Evolutionary conservation across 2,329 filamentous ascomycete species (phyloP).

Genomic region (Aureobasidium namibiae): DNA sequence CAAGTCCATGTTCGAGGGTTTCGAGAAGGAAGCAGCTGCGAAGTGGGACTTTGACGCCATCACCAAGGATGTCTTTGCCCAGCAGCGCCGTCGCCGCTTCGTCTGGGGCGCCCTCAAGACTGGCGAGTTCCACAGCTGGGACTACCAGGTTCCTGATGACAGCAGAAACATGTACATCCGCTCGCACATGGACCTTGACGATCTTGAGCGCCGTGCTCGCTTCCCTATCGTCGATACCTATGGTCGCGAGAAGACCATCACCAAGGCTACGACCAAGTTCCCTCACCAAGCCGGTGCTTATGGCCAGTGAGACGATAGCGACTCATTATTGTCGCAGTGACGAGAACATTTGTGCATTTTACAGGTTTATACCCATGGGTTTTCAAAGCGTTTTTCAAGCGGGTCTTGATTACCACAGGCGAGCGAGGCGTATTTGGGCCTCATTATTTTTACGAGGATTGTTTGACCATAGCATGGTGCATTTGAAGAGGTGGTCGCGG

Average conservation of each 20-base stretch:
- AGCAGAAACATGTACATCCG: constrained; percentile 66
- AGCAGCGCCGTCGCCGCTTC: constrained; percentile 69
- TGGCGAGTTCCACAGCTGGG: constrained; percentile 75
- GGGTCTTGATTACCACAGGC: constrained; percentile 1
- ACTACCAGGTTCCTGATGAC: constrained; percentile 68
- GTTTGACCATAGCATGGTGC: background rate
- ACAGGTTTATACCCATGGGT: constrained; percentile 6
- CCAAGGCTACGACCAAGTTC: constrained; percentile 18
- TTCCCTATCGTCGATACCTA: constrained; percentile 52
- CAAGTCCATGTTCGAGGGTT: constrained; percentile 45
- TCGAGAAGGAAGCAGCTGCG: constrained; percentile 61
- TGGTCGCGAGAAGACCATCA: constrained; percentile 27
- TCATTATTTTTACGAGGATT: background rate
- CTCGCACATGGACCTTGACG: constrained; percentile 70
- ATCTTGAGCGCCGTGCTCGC: constrained; percentile 67
- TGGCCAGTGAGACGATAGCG: constrained; percentile 21
- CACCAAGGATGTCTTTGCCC: constrained; percentile 62
- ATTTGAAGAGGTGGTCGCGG: background rate
- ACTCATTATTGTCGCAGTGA: background rate
- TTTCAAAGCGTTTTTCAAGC: constrained; percentile 9
- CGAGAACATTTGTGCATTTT: background rate
- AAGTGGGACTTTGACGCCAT: constrained; percentile 80
- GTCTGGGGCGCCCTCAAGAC: constrained; percentile 72
- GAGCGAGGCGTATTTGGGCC: background rate
- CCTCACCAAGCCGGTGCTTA: constrained; percentile 27